Conservation (phyloP, 208 protist genomes). For the Wallacemonas sp. region DNA sequence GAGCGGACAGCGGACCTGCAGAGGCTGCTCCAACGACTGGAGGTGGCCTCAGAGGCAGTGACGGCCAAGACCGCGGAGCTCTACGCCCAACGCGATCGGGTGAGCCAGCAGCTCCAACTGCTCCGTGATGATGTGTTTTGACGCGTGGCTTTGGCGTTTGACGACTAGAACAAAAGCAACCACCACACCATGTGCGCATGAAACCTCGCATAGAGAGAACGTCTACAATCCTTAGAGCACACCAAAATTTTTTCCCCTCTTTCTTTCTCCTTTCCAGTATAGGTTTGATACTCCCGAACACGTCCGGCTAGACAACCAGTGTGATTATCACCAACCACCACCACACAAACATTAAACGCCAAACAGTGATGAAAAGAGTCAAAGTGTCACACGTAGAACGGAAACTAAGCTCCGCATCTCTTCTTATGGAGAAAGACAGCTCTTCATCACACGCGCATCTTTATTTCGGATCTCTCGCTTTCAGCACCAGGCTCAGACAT, state of each 20-base stretch:
- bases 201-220: no score
- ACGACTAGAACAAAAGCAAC: no score
- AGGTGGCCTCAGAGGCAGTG: conserved; percentile 30
- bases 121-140: conserved; percentile 44
- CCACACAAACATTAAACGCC: background rate
- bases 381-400: no score
- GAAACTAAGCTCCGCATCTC: no score
- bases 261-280: conserved; percentile 13
- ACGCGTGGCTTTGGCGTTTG: no score
- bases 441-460: background rate
- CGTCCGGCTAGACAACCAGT: no score
- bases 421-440: background rate
- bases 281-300: no score
- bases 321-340: no score
- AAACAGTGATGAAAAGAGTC: background rate
- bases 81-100: conserved; percentile 28
- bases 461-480: no score
- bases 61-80: conserved; percentile 21
- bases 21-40: conserved; percentile 32
- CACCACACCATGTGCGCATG: no score
- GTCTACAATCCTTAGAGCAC: no score
- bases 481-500: no score
- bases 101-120: conserved; percentile 33
- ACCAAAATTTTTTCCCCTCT: conserved; percentile 22
- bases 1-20: conserved; percentile 14